Conservation (phyloP, 768 basidiomycete species). For the Zangia roseola region DNA sequence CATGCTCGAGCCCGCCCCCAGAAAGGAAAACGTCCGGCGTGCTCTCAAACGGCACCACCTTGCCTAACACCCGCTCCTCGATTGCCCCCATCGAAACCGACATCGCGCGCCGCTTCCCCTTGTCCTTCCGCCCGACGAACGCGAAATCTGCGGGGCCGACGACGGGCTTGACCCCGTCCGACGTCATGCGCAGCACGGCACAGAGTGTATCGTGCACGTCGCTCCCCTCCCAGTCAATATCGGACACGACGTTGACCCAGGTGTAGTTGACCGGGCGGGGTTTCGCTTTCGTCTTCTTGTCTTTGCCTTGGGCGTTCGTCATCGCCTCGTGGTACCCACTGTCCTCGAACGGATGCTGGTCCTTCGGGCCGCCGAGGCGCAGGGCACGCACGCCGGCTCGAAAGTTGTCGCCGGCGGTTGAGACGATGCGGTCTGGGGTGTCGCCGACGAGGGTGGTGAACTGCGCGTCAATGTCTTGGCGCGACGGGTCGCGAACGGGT, state of each 20-base stretch:
- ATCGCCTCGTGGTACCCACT: conserved; percentile 24
- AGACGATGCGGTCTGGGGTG: conserved; percentile 58
- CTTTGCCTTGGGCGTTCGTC: conserved; percentile 21
- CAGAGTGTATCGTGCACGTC: conserved; percentile 58
- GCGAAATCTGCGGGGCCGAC: conserved; percentile 24
- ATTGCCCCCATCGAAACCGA: conserved; percentile 11
- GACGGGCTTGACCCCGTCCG: conserved; percentile 31
- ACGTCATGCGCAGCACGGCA: conserved; percentile 39
- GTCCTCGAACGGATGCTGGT: conserved; percentile 26
- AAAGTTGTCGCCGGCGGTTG: conserved; percentile 71
- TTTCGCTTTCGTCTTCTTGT: conserved; percentile 32
- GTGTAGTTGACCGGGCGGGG: conserved; percentile 64
- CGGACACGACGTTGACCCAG: conserved; percentile 79
- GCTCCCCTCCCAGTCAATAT: conserved; percentile 81
- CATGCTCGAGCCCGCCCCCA: conserved; percentile 29
- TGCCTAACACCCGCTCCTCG: conserved; percentile 22
- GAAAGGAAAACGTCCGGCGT: conserved; percentile 32
- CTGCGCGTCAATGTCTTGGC: conserved; percentile 41
- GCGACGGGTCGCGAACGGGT: conserved; percentile 25
- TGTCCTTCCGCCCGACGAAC: conserved; percentile 11
- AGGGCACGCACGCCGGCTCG: conserved; percentile 69
- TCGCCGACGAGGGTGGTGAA: conserved; percentile 85
- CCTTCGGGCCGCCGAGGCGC: conserved; percentile 30
- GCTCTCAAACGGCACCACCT: conserved; percentile 35
- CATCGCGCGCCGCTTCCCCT: conserved; percentile 28